Percentiles rank a stretch among this genome's conserved stretches.
Evolutionary conservation across 2,329 filamentous ascomycete species (phyloP).

Genomic region (Clarireedia sp.): DNA sequence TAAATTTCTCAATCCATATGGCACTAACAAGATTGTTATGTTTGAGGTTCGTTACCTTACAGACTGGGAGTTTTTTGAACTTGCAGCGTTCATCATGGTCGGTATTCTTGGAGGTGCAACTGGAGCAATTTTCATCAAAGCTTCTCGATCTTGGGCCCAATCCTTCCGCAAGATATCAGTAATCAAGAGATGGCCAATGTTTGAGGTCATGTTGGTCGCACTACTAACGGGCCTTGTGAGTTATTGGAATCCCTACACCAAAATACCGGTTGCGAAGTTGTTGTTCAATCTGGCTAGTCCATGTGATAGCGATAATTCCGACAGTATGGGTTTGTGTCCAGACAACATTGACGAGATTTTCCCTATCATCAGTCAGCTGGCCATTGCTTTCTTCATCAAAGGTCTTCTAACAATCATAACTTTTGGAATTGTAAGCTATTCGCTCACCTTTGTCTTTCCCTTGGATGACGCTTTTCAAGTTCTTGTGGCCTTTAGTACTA

Average conservation of each 20-base stretch:
- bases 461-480: not conserved
- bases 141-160: constrained; percentile 80
- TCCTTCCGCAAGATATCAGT: constrained; percentile 72
- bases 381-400: constrained; percentile 81
- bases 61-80: constrained; percentile 92
- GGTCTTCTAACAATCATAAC: constrained; percentile 81
- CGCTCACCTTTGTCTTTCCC: not conserved
- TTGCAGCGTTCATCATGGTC: constrained; percentile 75
- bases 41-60: constrained; percentile 87
- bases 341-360: constrained; percentile 67
- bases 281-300: constrained; percentile 86
- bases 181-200: constrained; percentile 75
- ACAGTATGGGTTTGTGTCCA: constrained; percentile 71
- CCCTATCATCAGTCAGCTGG: constrained; percentile 60
- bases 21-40: constrained; percentile 91
- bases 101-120: constrained; percentile 76
- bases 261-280: constrained; percentile 81
- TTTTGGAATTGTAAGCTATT: constrained; percentile 66
- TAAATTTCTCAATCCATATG: constrained; percentile 93
- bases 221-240: constrained; percentile 74
- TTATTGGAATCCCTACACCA: constrained; percentile 91
- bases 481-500: not conserved
- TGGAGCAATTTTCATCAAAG: constrained; percentile 94
- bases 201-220: constrained; percentile 85
- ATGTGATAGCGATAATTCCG: constrained; percentile 61